Evolutionary conservation across 495 filamentous ascomycete species (phyloP), one percentile per base, ranked within the genome.

Genomic region (Penicillium soppii): DNA sequence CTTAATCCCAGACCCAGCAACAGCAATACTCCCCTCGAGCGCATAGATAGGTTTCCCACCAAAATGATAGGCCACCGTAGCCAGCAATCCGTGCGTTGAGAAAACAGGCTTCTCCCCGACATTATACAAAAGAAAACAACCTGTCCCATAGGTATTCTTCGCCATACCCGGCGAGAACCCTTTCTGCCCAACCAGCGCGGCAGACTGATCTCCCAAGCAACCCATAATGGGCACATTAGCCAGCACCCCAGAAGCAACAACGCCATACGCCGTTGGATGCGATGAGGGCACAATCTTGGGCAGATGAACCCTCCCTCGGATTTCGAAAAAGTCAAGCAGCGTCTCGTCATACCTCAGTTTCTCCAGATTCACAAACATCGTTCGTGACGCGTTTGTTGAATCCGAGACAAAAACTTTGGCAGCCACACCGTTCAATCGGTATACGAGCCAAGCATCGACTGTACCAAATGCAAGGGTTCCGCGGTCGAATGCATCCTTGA

Each of bases 81-180:
- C 87, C 27, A 97, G 72, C 13, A 97, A 78, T n/a, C 92, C 92
- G 60, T 94, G 89, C 43, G 80, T 86, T 16, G 92, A 97, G 47
- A 96, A 85, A 22, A 97, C 92, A 2, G 92, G 92, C 67, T 88
- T 86, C 5, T 85, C 79, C 23, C 92, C 92, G 37, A 95, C 91
- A 67, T 97, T 97, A 61, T 96, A 96, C 8, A 97, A 75, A 40
- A 97, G 75, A 70, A 97, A 97, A 69, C 92, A 96, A 8, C 92
- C 92, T 2, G 94, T 97, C 17, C 92, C 92, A 58, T 97, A 97
- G 0, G 92, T 97, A 62, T 96, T 96, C 74, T 97, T 97, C 13
- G 92, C 92, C 70, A 85, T 82, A 20, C 92, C 92, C 0, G 92
- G 86, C 17, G 77, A 84, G 66, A 96, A 96, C 8, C 87, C 92